phyloP scores from a whole-genome alignment of 345 rosid species.

The Diplotaxis tenuifolia region DNA sequence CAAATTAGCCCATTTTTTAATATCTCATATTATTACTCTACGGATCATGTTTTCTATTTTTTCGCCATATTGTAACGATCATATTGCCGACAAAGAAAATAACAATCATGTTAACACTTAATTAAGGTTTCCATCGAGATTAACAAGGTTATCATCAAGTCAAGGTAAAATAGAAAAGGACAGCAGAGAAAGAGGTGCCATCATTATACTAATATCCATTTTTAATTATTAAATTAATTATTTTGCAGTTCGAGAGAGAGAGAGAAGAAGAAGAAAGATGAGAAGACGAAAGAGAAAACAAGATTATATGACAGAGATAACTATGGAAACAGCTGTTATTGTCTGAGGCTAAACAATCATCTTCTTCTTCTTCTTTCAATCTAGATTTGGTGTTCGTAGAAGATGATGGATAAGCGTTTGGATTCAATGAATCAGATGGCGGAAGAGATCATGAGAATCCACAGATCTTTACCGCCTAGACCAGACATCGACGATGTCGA shows the following conservation, averaged over 20 bases:
- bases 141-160: constrained; percentile 16
- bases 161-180: background rate
- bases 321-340: constrained; percentile 11
- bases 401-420: constrained; percentile 42
- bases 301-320: constrained; percentile 11
- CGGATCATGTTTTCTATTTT: background rate
- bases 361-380: background rate
- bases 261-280: constrained; percentile 14
- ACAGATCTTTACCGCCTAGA: constrained; percentile 71
- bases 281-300: constrained; percentile 29
- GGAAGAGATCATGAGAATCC: constrained; percentile 83
- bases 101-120: background rate
- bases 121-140: background rate
- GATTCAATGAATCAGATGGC: constrained; percentile 56
- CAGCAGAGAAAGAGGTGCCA: background rate
- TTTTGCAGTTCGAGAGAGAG: constrained; percentile 4
- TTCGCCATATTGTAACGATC: background rate
- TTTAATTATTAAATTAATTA: constrained; percentile 4
- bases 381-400: background rate
- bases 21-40: background rate
- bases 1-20: too few relatives aligned
- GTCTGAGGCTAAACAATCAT: background rate
- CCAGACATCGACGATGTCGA: constrained; percentile 79
- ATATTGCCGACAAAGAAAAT: background rate
- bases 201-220: background rate